Evolutionary conservation across 2,329 filamentous ascomycete species (phyloP), one percentile per base, ranked within the genome.

Genomic region (Alternaria infectoria): DNA sequence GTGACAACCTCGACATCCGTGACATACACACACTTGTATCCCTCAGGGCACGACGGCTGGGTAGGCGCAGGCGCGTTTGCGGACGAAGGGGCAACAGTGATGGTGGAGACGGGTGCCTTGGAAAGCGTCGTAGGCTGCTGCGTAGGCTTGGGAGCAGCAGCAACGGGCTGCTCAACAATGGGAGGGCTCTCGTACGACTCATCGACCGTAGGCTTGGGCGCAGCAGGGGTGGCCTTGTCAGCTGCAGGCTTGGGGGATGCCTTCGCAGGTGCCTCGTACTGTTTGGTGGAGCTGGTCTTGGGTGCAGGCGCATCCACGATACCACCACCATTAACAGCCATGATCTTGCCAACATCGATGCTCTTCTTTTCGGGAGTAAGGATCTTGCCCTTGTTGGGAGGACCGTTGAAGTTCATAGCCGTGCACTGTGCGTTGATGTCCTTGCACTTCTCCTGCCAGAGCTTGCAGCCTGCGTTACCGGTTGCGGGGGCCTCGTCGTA

Each of bases 371-470:
- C 66, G 7, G 75, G 67, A 9, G 76, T 81, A 9, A 84, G 68
- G 32, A 74, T 75, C 71, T 82, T 77, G 58, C 77, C 80, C 66
- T 79, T 77, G 68, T 82, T 79, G 1, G 82, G 81, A 6, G 83
- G 83, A 2, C 83, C 83, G 17, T 76, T 74, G 69, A 77, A 83
- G 65, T 82, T 76, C 10, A 75, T 76, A 12, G 77, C 77, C 6
- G 67, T 77, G 76, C 84, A 86, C 25, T 73, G 68, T 13, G 77
- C 73, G 43, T 82, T 74, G 64, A 85, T 78, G 19, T 60, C 75
- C 46, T 78, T 76, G 80, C 91, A 93, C 80, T 90, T 90, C 12
- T 79, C 74, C 72, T 88, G 85, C 88, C 88, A 92, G 32, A 85
- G 79, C 51, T 84, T 78, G 79, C 91, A 93, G 67, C 86, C 86